Evolutionary conservation across 805 yeast genomes (phyloP), one percentile per base, ranked within the genome.

Genomic region (Ogataea methylovora): DNA sequence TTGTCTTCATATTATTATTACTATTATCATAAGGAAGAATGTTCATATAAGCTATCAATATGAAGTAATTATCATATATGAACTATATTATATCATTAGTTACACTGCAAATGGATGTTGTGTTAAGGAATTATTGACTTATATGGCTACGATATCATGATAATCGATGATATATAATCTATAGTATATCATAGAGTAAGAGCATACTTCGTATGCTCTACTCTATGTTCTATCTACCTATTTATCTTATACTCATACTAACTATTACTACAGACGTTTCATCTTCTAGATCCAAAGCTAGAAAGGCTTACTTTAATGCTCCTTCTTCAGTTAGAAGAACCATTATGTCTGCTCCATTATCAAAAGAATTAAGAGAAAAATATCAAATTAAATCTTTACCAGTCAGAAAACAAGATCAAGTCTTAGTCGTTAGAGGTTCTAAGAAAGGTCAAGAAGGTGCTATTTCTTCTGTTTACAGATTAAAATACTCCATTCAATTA

Each of bases 361-460:
- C 97, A 60, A 92, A 92, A 80, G 98, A 92, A 77, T 84, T 92
- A 72, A 83, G 94, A 69, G 94, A 82, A 69, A 81, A 92, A 77
- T 92, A 88, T 85, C 87, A 87, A 69, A 75, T 92, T 73, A 86
- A 80, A 66, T 74, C 97, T 56, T 73, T 92, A 52, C 98, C 98
- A 69, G 80, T 92, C 77, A 92, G 97, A 82, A 83, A 84, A 73
- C 94, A 88, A 58, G 98, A 92, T 68, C 86, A 84, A 71, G 95
- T 92, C 58, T 69, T 76, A 58, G 92, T 92, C 63, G 90, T 83
- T 67, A 90, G 98, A 75, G 98, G 98, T 65, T 84, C 97, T 63
- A 84, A 85, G 84, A 92, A 92, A 79, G 98, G 97, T 69, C 87
- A 90, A 60, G 98, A 90, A 78, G 98, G 98, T 73, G 85, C 87